phyloP scores from a whole-genome alignment of 345 rosid species.

The Populus alba region DNA sequence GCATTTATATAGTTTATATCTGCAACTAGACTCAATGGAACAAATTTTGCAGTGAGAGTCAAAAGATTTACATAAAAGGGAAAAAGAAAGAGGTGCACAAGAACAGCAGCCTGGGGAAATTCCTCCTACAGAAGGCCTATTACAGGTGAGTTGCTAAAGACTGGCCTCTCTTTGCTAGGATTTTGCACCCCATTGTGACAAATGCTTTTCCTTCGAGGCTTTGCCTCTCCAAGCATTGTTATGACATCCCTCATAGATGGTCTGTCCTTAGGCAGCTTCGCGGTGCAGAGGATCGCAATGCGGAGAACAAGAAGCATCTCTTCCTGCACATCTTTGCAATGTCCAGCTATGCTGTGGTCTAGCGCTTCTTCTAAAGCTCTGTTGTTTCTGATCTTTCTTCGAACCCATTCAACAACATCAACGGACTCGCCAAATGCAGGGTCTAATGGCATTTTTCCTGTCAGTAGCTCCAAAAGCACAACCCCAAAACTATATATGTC shows the following conservation, averaged over 20 bases:
- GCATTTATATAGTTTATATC: background rate
- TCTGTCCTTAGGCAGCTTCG: constrained; percentile 78
- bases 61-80: too few species aligned
- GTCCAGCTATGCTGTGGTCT: constrained; percentile 67
- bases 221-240: constrained; percentile 86
- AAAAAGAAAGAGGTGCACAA: background rate
- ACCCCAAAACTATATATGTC: constrained; percentile 81
- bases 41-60: too few species aligned
- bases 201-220: constrained; percentile 76
- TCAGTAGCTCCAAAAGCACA: constrained; percentile 71
- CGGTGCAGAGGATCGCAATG: constrained; percentile 72
- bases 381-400: constrained; percentile 49
- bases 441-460: constrained; percentile 79
- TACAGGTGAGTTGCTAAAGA: constrained; percentile 59
- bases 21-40: constrained; percentile 11
- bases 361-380: constrained; percentile 53
- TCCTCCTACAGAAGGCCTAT: constrained; percentile 46
- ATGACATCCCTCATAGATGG: constrained; percentile 82
- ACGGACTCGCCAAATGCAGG: constrained; percentile 67
- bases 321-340: constrained; percentile 73
- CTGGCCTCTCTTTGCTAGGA: constrained; percentile 46
- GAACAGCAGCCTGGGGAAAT: background rate
- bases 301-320: constrained; percentile 74
- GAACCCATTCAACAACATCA: constrained; percentile 71
- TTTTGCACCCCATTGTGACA: constrained; percentile 38